These are phyloP conservation scores for Wickerhamiella allomyrinae DNA, from an alignment of 805 yeast species.

Conservation along the genomic window DNA sequence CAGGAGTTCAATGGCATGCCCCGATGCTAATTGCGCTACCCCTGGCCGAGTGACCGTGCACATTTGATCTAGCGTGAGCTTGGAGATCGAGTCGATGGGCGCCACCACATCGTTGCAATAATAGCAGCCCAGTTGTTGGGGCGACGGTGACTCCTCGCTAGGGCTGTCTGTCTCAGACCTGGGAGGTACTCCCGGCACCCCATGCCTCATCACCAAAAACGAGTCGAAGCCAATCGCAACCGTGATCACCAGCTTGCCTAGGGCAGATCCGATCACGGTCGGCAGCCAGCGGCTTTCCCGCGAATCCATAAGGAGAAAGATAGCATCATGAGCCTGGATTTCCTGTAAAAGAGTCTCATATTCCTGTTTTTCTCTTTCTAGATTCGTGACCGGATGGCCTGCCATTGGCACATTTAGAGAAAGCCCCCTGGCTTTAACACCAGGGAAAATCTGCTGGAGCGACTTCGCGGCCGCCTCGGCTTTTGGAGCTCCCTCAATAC, in stretches of 20 bases:
- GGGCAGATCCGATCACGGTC: slow-evolving; percentile 57
- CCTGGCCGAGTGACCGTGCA: slow-evolving; percentile 98
- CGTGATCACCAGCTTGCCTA: slow-evolving; percentile 63
- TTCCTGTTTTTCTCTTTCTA: slow-evolving; percentile 33
- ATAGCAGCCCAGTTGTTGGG: slow-evolving; percentile 72
- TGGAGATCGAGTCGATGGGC: slow-evolving; percentile 75
- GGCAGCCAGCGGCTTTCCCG: slow-evolving; percentile 98
- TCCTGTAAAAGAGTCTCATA: slow-evolving; percentile 40
- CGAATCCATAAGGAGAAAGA: slow-evolving; percentile 81
- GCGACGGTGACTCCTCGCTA: background rate
- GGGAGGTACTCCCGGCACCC: slow-evolving; percentile 27
- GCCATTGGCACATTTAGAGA: slow-evolving; percentile 83
- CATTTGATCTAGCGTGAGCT: slow-evolving; percentile 90
- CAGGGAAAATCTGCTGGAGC: slow-evolving; percentile 62
- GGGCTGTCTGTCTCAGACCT: slow-evolving; percentile 11
- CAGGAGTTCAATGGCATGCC: slow-evolving; percentile 72
- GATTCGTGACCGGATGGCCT: slow-evolving; percentile 69
- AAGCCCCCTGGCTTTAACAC: slow-evolving; percentile 49
- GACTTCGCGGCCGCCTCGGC: slow-evolving; percentile 67
- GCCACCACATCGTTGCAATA: slow-evolving; percentile 94
- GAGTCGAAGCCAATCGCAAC: slow-evolving; percentile 94
- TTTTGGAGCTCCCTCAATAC: slow-evolving; percentile 62
- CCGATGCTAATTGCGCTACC: slow-evolving; percentile 74
- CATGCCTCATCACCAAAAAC: slow-evolving; percentile 89
- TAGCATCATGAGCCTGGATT: slow-evolving; percentile 54